Evolutionary conservation across 495 filamentous ascomycete genomes (phyloP), one percentile per base, ranked within the genome.

Genomic region (Talaromyces proteolyticus): DNA sequence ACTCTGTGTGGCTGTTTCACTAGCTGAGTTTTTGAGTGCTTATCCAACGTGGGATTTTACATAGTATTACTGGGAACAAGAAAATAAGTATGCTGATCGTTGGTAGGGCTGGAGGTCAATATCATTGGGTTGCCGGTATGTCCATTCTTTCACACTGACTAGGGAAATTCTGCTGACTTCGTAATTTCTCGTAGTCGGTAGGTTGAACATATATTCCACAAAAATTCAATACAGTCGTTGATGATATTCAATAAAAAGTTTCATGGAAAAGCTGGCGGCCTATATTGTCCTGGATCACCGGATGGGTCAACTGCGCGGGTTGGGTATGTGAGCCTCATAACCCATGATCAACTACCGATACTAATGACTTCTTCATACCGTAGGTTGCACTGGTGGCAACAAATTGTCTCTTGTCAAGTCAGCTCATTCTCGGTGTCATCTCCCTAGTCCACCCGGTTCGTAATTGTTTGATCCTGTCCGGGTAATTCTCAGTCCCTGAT

Each of bases 221-320:
- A 1, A 46, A 10, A 1, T 11, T 6, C 3, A 0, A 42, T 8
- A 14, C 14, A 34, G 18, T 8, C 1, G 4, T 25, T 8, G 38
- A 3, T n/a, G n/a, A n/a, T n/a, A n/a, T n/a, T n/a, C 37, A 6
- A 26, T 50, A 37, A 39, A 34, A 34, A 69, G 66, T 85, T 25
- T 70, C 75, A 18, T 81, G 76, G 70, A 64, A 70, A 54, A 67
- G 59, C 39, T 87, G 76, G 76, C 78, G 80, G 42, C 79, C 80
- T 1, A 63, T 81, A 18, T 65, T 89, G 6, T 82, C 77, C 11
- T 90, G 82, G 79, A 78, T 82, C 23, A 87, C 83, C 0, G 86
- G 86, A 8, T 90, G 86, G 86, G 80, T 88, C 49, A 88, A 86
- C 59, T 79, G 84, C 23, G 78, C 80, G 23, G 86, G 84, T n/a